Percentiles rank a stretch among this genome's conserved stretches.
Conservation (phyloP, 108 stramenopile species). For the Skeletonema menzelii region DNA sequence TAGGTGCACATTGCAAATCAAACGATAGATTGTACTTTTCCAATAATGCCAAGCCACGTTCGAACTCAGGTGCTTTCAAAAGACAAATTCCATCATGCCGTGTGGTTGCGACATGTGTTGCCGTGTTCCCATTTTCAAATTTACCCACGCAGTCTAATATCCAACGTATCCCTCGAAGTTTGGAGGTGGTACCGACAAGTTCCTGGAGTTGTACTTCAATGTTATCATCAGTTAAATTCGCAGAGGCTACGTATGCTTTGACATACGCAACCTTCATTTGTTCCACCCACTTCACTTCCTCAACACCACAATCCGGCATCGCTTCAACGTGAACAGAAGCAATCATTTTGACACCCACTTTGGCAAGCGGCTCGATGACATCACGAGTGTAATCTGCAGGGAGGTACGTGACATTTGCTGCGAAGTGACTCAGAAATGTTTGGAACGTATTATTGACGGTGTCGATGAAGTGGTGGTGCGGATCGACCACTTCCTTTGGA, state of each 20-base stretch:
- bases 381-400: slow-evolving; percentile 63
- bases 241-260: slow-evolving; percentile 68
- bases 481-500: slow-evolving; percentile 67
- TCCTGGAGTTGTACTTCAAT: slow-evolving; percentile 49
- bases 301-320: slow-evolving; percentile 67
- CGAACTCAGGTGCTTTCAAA: slow-evolving; percentile 60
- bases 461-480: slow-evolving; percentile 81
- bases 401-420: slow-evolving; percentile 42
- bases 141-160: slow-evolving; percentile 74
- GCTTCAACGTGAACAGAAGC: slow-evolving; percentile 77
- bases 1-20: slow-evolving; percentile 84
- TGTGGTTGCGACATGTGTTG: slow-evolving; percentile 71
- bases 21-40: slow-evolving; percentile 56
- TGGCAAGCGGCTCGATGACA: slow-evolving; percentile 44
- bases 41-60: slow-evolving; percentile 65
- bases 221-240: slow-evolving; percentile 54
- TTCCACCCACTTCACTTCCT: slow-evolving; percentile 68
- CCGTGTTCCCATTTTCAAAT: slow-evolving; percentile 44
- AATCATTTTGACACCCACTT: slow-evolving; percentile 42
- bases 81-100: slow-evolving; percentile 70
- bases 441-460: slow-evolving; percentile 58
- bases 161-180: slow-evolving; percentile 72
- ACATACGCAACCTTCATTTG: slow-evolving; percentile 29
- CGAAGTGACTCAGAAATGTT: slow-evolving; percentile 49
- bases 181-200: slow-evolving; percentile 21